Percentiles rank a stretch among this genome's conserved stretches.
These are phyloP conservation scores for Papiliotrema laurentii DNA, from an alignment of 1,284 basidiomycete genomes.

Conservation along the genomic window DNA sequence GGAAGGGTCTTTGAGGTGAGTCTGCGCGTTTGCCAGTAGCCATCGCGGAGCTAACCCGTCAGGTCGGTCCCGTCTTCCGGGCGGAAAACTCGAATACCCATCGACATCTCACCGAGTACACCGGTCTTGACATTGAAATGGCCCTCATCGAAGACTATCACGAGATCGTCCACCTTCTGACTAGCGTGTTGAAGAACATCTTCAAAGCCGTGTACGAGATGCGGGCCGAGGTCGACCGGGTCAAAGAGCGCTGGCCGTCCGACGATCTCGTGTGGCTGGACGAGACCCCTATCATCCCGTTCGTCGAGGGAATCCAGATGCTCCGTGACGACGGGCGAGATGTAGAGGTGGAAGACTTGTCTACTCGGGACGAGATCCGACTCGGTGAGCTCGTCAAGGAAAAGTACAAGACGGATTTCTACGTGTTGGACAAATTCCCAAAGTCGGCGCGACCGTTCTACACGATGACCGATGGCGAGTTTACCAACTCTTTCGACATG, in stretches of 20 bases:
- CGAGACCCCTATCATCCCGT: slow-evolving; percentile 43
- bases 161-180: slow-evolving; percentile 47
- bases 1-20: slow-evolving; percentile 54
- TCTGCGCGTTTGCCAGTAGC: neutral
- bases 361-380: slow-evolving; percentile 67
- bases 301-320: slow-evolving; percentile 51
- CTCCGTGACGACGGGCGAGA: slow-evolving; percentile 33
- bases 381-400: slow-evolving; percentile 80
- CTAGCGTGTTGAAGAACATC: slow-evolving; percentile 45
- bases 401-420: slow-evolving; percentile 92
- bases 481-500: slow-evolving; percentile 54
- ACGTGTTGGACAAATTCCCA: slow-evolving; percentile 92
- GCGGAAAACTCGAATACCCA: slow-evolving; percentile 56
- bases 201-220: slow-evolving; percentile 47
- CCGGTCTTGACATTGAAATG: slow-evolving; percentile 56
- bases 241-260: slow-evolving; percentile 50
- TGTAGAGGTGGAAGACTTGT: slow-evolving; percentile 38
- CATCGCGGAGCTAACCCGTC: neutral
- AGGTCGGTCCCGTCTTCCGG: slow-evolving; percentile 49
- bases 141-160: slow-evolving; percentile 54
- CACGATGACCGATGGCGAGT: slow-evolving; percentile 56
- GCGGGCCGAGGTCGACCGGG: slow-evolving; percentile 49
- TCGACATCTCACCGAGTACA: slow-evolving; percentile 56
- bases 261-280: slow-evolving; percentile 40
- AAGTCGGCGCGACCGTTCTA: slow-evolving; percentile 90